Conservation (phyloP, 2,329 filamentous ascomycete genomes). For the Nemania serpens region DNA sequence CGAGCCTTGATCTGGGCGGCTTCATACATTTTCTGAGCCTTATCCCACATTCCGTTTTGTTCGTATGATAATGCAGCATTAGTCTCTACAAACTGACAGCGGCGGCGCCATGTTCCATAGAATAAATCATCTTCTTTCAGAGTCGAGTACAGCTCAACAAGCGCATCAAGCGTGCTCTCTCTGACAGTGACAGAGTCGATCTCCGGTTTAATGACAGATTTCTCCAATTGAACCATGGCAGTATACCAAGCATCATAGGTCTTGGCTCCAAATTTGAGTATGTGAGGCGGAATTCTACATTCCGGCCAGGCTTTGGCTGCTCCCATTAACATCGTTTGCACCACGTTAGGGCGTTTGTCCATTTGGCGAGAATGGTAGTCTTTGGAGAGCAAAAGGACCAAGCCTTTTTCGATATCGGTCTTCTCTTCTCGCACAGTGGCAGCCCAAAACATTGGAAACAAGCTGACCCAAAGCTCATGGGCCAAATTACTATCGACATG, state of each 20-base stretch:
- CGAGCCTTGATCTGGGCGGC: conserved; percentile 95
- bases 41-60: conserved; percentile 99
- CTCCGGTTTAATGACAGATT: conserved; percentile 80
- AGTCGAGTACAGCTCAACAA: conserved; percentile 90
- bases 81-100: conserved; percentile 95
- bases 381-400: conserved; percentile 89
- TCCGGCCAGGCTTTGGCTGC: conserved; percentile 82
- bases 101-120: conserved; percentile 93
- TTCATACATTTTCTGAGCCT: conserved; percentile 96
- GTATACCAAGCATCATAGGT: conserved; percentile 98
- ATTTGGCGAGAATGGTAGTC: conserved; percentile 95
- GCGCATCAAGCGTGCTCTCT: conserved; percentile 92
- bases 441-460: conserved; percentile 95
- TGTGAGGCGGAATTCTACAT: conserved; percentile 92
- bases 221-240: conserved; percentile 87
- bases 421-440: conserved; percentile 86
- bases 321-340: conserved; percentile 89
- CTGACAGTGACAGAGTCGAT: conserved; percentile 82
- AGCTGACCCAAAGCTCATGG: conserved; percentile 85
- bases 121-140: conserved; percentile 96
- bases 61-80: conserved; percentile 97
- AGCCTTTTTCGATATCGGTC: conserved; percentile 84
- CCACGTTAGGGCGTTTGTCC: conserved; percentile 92
- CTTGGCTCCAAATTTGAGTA: conserved; percentile 91
- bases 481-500: conserved; percentile 83